These are phyloP conservation scores for Elaeis guineensis DNA, from an alignment of 176 grass and related monocot genomes.

Conservation along the genomic window DNA sequence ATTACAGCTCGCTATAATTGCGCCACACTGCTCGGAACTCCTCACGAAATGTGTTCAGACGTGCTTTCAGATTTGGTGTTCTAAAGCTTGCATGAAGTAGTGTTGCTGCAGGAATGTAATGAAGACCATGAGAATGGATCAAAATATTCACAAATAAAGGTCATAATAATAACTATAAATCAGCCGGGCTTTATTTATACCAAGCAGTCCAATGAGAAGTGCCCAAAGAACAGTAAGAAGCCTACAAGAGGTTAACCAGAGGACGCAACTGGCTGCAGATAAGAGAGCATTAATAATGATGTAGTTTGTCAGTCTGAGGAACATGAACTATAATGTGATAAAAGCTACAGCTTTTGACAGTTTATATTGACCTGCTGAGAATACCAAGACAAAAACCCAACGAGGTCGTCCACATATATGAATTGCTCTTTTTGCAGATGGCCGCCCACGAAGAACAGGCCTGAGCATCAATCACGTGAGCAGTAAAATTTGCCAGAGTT, in stretches of 20 bases:
- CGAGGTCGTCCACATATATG: constrained; percentile 95
- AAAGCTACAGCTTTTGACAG: no score
- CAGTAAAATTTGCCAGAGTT: background rate
- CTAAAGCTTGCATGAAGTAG: constrained; percentile 92
- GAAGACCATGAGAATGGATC: constrained; percentile 10
- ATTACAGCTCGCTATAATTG: constrained; percentile 85
- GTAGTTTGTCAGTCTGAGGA: no score
- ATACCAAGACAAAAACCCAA: constrained; percentile 78
- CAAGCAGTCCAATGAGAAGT: constrained; percentile 69
- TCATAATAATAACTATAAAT: background rate
- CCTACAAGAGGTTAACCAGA: constrained; percentile 90
- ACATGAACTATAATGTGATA: no score
- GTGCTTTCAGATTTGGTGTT: constrained; percentile 96
- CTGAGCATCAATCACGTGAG: constrained; percentile 23
- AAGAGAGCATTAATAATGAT: background rate
- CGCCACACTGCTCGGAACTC: constrained; percentile 91
- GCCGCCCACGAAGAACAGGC: constrained; percentile 81
- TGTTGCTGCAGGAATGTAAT: constrained; percentile 41
- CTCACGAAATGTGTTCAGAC: constrained; percentile 95
- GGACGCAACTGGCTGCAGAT: constrained; percentile 74
- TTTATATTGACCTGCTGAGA: constrained; percentile 51
- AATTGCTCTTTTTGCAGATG: constrained; percentile 84
- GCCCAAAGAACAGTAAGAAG: constrained; percentile 88
- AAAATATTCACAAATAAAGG: background rate
- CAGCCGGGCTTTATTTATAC: constrained; percentile 25